Evolutionary conservation across 1,284 basidiomycete genomes (phyloP), one percentile per base, ranked within the genome.

Genomic region (Cryptococcus sp.): DNA sequence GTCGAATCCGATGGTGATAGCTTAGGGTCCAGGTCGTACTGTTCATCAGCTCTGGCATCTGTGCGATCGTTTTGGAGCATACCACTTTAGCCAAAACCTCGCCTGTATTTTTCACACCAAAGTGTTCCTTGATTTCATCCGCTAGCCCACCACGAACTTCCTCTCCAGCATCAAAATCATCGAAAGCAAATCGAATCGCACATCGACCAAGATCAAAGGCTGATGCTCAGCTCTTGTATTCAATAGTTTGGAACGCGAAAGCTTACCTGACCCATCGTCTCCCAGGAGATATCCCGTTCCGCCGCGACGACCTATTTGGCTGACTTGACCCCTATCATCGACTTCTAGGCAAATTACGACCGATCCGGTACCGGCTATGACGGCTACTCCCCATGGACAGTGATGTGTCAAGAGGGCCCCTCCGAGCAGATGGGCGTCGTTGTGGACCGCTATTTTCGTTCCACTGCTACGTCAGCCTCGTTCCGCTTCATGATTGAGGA

Each of bases 361-460:
- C 3, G 59, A 62, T 1, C 69, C 69, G 7, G 69, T 71, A 1
- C 69, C 69, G 3, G 66, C 66, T 16, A 71, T 67, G 7, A 71
- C 63, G 10, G 64, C 64, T n/a, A 71, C 48, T 0, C 69, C 69
- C 69, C 69, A 71, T 4, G 56, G 59, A 10, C 46, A 55, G 10
- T 55, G 41, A 46, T 59, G 48, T 1, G 52, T 54, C 13, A 71
- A 52, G 19, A 71, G 54, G 7, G 62, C 57, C 1, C 66, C 67
- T 23, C 65, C 65, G 4, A 71, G 60, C 2, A 71, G 58, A 22
- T 67, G 61, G 2, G 64, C 66, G 48, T 71, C 69, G 49, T 71
- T 71, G 42, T 64, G 45, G 13, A 66, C 51, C 18, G 55, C 49
- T n/a, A 62, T 19, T 16, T 45, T 10, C 24, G 50, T 16, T 10